phyloP scores from a whole-genome alignment of 164 flowering plant species.

The Dillenia turbinata region DNA sequence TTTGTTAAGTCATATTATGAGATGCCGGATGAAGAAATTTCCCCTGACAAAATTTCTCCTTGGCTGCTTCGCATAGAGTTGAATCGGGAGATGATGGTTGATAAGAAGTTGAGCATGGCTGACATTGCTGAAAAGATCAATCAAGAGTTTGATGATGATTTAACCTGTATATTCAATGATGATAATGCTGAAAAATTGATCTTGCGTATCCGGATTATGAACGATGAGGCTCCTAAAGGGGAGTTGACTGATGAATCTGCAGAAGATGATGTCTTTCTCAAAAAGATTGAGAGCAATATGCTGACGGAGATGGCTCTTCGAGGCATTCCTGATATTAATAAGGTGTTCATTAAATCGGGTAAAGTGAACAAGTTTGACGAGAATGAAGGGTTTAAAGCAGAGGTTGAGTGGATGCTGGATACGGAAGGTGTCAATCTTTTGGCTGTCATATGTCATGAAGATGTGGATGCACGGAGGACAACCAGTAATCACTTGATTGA shows the following conservation, averaged over 20 bases:
- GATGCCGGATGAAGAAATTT: constrained; percentile 98
- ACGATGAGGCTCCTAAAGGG: constrained; percentile 95
- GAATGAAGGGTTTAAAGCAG: constrained; percentile 78
- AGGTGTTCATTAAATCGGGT: constrained; percentile 81
- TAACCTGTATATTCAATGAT: constrained; percentile 94
- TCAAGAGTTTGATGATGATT: constrained; percentile 88
- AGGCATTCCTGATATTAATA: constrained; percentile 94
- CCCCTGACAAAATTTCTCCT: constrained; percentile 93
- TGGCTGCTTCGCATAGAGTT: constrained; percentile 97
- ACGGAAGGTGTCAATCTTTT: constrained; percentile 97
- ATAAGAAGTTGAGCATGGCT: constrained; percentile 97
- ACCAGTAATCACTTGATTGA: constrained; percentile 97
- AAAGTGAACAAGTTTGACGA: constrained; percentile 80
- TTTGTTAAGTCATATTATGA: constrained; percentile 97
- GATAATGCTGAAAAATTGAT: constrained; percentile 96
- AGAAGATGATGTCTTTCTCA: constrained; percentile 99
- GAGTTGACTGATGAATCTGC: constrained; percentile 88
- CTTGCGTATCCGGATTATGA: constrained; percentile 96
- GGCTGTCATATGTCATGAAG: constrained; percentile 94
- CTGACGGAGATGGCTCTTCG: constrained; percentile 96
- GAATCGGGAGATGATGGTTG: constrained; percentile 99
- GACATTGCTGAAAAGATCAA: constrained; percentile 97
- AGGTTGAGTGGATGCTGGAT: constrained; percentile 95
- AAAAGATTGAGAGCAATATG: constrained; percentile 96
- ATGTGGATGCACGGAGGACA: constrained; percentile 88